Conservation (phyloP, 306 rosid species). For the Luffa acutangula region DNA sequence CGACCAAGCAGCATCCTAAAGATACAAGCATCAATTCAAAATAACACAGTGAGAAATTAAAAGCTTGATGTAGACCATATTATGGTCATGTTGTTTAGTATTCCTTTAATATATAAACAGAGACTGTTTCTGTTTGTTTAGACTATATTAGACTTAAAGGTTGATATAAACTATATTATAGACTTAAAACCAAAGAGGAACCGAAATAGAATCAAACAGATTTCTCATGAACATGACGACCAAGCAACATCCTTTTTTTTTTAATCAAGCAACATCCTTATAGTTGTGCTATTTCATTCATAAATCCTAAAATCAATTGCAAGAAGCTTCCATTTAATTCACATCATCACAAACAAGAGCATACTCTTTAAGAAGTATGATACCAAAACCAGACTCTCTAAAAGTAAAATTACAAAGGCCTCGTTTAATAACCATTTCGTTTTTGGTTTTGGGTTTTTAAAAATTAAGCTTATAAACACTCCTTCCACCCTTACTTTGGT, state of each 20-base stretch:
- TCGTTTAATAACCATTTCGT: no score
- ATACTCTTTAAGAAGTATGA: not conserved
- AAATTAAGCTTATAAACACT: no score
- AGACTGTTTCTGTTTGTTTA: not conserved
- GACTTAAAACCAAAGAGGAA: not conserved
- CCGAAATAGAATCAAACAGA: not conserved
- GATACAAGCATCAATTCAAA: slow-evolving; percentile 19
- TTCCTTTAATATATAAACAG: no score
- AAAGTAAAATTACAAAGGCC: no score
- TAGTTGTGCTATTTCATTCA: not conserved
- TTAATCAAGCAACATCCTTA: not conserved
- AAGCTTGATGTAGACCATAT: no score
- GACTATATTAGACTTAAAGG: not conserved
- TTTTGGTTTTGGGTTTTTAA: no score
- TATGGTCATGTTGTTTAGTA: no score
- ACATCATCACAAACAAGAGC: not conserved
- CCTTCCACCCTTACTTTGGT: no score
- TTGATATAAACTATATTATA: not conserved
- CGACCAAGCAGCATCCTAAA: slow-evolving; percentile 81
- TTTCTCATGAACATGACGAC: not conserved
- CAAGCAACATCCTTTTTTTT: not conserved
- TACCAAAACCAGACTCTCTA: not conserved
- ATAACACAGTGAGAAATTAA: slow-evolving; percentile 1
- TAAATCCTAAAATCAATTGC: not conserved
- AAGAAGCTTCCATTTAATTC: not conserved